Evolutionary conservation across 768 basidiomycete species (phyloP).

Genomic region (Rickenella mellea): DNA sequence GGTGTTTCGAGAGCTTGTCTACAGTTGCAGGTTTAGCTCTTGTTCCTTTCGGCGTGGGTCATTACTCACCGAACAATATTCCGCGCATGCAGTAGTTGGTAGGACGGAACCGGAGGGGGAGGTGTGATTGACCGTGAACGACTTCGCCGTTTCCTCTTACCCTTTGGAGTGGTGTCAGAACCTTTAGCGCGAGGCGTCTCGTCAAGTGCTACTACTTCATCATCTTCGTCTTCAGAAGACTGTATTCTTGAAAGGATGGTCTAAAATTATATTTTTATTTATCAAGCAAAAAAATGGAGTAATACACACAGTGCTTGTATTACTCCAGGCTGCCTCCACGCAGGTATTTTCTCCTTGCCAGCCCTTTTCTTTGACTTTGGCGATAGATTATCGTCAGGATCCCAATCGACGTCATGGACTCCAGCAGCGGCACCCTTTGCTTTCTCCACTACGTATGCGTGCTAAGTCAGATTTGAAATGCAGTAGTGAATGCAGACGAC

Average conservation of each 20-base stretch:
- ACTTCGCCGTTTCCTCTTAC: slow-evolving; percentile 42
- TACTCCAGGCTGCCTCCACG: no score
- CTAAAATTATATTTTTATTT: no score
- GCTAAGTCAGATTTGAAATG: slow-evolving; percentile 6
- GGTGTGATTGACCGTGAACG: slow-evolving; percentile 71
- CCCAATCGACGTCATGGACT: slow-evolving; percentile 15
- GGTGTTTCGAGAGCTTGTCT: slow-evolving; percentile 44
- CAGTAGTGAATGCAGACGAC: slow-evolving; percentile 5
- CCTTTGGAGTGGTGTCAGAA: slow-evolving; percentile 15
- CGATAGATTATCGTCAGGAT: no score
- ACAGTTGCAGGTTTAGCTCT: neutral
- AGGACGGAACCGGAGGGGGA: slow-evolving; percentile 49
- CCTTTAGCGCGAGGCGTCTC: slow-evolving; percentile 14
- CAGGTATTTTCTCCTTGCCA: no score
- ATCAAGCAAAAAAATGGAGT: no score
- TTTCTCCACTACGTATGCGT: slow-evolving; percentile 16
- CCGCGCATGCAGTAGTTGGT: slow-evolving; percentile 47
- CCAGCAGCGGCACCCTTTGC: slow-evolving; percentile 7
- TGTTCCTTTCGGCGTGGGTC: neutral
- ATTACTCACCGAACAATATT: slow-evolving; percentile 46
- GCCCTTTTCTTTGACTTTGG: no score
- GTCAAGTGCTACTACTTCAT: slow-evolving; percentile 29
- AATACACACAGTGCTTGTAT: no score
- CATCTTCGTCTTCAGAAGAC: slow-evolving; percentile 37
- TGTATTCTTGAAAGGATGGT: no score